phyloP scores from a whole-genome alignment of 2,329 filamentous ascomycete species.

The Colletotrichum spaethianum region DNA sequence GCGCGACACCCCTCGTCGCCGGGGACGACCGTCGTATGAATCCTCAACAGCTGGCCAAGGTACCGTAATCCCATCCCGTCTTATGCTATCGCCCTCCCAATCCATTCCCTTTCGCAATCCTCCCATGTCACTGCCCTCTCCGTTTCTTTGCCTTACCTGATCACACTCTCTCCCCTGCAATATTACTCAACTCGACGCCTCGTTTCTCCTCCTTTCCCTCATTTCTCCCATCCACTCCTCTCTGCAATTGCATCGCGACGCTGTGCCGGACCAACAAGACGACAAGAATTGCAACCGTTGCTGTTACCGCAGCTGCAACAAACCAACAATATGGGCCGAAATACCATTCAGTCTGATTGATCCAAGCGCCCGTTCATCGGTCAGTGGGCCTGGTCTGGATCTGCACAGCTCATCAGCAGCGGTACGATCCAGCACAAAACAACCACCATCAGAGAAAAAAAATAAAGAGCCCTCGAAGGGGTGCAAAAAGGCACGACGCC shows the following conservation, averaged over 20 bases:
- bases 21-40: conserved; percentile 60
- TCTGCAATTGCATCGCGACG: conserved; percentile 21
- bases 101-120: conserved; percentile 4
- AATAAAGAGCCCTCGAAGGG: background rate
- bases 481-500: background rate
- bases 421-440: conserved; percentile 17
- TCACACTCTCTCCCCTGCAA: conserved; percentile 35
- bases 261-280: conserved; percentile 19
- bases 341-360: conserved; percentile 26
- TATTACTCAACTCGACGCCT: conserved; percentile 28
- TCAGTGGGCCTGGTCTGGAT: background rate
- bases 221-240: conserved; percentile 39
- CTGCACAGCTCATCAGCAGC: conserved; percentile 1
- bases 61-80: conserved; percentile 45
- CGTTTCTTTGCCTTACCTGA: conserved; percentile 10
- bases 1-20: conserved; percentile 53
- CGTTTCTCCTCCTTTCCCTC: conserved; percentile 38
- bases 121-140: background rate
- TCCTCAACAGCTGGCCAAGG: conserved; percentile 60
- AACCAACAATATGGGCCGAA: conserved; percentile 10
- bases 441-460: conserved; percentile 10
- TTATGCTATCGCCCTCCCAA: background rate
- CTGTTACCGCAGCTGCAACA: background rate
- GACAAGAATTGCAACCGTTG: conserved; percentile 5
- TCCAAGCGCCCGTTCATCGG: conserved; percentile 1